Evolutionary conservation across 495 filamentous ascomycete species (phyloP), one percentile per base, ranked within the genome.

Genomic region (Aspergillus carlsbadensis): DNA sequence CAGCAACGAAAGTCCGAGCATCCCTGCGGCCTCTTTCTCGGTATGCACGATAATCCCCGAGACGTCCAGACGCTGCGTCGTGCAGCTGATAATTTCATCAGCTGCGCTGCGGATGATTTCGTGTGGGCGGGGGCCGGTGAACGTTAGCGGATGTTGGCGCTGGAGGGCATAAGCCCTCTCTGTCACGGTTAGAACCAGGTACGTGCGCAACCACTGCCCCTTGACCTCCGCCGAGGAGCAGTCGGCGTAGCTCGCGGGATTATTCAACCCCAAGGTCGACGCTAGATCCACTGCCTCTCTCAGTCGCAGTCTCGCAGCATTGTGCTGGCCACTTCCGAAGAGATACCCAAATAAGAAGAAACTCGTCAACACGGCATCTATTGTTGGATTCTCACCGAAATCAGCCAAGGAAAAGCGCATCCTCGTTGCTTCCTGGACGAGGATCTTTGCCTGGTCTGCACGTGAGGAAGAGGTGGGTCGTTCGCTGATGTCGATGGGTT

Each of bases 281-380:
- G 82, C 78, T 50, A 84, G 70, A 15, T 82, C 79, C 13, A 84
- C 68, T 3, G 84, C 78, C 63, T 88, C 84, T 22, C 83, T 70
- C 22, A 87, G 65, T 52, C 85, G 84, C 33, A 82, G 75, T 78
- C 84, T 85, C 4, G 80, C 80, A 0, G 73, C 73, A 51, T 82
- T 80, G 65, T 77, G 76, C 53, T 81, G 77, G 52, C 78, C 78
- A 34, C 91, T 82, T 17, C 84, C 85, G 70, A 88, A 89, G 63
- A 87, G 81, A 69, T 84, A 89, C 2, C 84, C 88, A 65, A 89
- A 93, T 7, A 90, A 72, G 66, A 92, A 91, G 69, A 87, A 95
- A 44, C 87, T 90, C 3, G 89, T 92, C 54, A 88, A 77, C 15
- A 92, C 78, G 5, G 80, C 86, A 61, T 85, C 84, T 31, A 89